These are phyloP conservation scores for Cutaneotrichosporon sp. DNA, from an alignment of 1,284 basidiomycete species.

Conservation along the genomic window DNA sequence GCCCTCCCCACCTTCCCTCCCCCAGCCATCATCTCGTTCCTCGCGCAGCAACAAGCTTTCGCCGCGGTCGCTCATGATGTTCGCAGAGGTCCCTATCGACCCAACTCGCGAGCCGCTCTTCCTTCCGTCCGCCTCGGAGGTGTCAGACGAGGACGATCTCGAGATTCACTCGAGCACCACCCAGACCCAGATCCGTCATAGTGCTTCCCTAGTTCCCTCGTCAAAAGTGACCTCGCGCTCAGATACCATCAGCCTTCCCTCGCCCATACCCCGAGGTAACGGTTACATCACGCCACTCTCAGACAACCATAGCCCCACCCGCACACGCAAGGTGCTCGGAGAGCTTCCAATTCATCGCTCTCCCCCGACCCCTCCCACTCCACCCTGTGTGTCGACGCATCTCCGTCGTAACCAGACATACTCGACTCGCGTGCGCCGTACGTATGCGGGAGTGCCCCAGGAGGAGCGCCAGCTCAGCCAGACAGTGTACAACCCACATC, in stretches of 20 bases:
- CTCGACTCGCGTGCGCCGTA: neutral
- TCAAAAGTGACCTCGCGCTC: neutral
- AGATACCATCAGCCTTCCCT: neutral
- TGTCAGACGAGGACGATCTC: neutral
- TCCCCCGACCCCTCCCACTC: neutral
- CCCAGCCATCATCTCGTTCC: neutral
- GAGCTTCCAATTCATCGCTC: neutral
- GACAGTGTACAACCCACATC: neutral
- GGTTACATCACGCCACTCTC: neutral
- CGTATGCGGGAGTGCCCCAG: neutral
- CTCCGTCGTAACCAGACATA: conserved; percentile 1
- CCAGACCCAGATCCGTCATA: too few relatives aligned
- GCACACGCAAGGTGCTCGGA: neutral
- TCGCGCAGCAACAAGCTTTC: neutral
- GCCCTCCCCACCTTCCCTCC: neutral
- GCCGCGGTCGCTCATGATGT: neutral
- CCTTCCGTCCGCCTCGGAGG: neutral
- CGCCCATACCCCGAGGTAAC: neutral
- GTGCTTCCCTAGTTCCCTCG: neutral
- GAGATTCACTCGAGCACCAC: neutral
- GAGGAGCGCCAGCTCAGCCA: neutral
- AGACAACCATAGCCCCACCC: too few relatives aligned
- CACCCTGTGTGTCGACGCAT: neutral
- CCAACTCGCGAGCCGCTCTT: neutral
- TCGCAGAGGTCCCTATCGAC: neutral